Base-by-base conservation (phyloP, 2,329 filamentous ascomycete species). In the Keithomyces neogunnii region DNA sequence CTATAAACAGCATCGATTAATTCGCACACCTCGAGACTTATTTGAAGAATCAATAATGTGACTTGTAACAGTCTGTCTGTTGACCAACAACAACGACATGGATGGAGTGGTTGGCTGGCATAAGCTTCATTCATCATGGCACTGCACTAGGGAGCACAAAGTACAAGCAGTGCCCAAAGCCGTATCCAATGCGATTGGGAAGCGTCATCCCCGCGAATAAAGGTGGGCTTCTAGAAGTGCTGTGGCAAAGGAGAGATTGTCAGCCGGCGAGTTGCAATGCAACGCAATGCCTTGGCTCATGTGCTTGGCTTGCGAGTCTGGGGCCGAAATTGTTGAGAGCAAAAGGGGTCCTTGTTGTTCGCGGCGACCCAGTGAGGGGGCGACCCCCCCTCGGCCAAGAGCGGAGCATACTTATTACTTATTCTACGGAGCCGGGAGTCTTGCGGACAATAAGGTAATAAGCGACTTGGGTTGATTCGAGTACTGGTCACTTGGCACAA, bases 271-370 rank as follows among this genome's bases (percentile, higher is more conserved):
- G 44, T 45, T 44, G 42, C 42, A 26, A 7, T 40, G 6, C 10
- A 6, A 6, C 33, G 33, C 33, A 6, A n/a, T 45, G 45, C 8
- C 30, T n/a, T 39, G 36, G 36, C 13, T n/a, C 8, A n/a, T n/a
- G 9, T 39, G 36, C 11, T 50, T 36, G 33, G 31, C 11, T 45
- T 8, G 19, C 19, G 19, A 19, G 19, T 19, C 29, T 36, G 52
- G 48, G 32, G 44, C 39, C 39, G 51, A 53, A 48, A 50, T 43
- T 53, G 51, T 53, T 53, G 51, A 47, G 51, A 36, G 36, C 40
- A 30, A 49, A 19, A 26, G 40, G 26, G 33, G 36, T 39, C 36
- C 36, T 9, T 44, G 28, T 44, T 19, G 19, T 19, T 19, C 19
- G 19, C 19, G 19, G 19, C 19, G 19, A 19, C 19, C 19, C 19